phyloP scores from a whole-genome alignment of 768 basidiomycete species.

The Phaeolepiota aurea region DNA sequence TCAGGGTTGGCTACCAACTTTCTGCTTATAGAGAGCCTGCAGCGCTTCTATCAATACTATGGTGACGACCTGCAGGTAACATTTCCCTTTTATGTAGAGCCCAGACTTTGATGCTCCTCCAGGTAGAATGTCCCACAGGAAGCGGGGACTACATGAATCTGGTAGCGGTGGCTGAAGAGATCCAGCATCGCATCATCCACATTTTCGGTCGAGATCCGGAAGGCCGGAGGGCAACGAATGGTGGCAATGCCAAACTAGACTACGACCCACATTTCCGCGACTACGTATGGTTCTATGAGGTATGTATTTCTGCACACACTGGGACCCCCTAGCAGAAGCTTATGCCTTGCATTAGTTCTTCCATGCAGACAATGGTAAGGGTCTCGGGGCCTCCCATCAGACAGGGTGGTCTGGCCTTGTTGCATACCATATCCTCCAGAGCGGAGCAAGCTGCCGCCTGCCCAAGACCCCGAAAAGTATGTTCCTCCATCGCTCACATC shows the following conservation, averaged over 20 bases:
- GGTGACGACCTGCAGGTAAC: conserved; percentile 75
- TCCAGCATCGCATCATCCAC: conserved; percentile 98
- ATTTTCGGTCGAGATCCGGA: conserved; percentile 91
- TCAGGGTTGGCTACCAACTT: conserved; percentile 94
- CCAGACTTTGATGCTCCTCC: conserved; percentile 1
- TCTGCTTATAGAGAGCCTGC: conserved; percentile 89
- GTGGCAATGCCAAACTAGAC: conserved; percentile 81
- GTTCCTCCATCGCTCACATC: conserved; percentile 18
- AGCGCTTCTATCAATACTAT: conserved; percentile 97
- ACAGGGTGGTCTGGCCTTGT: conserved; percentile 97
- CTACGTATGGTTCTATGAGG: conserved; percentile 95
- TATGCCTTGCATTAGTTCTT: conserved; percentile 63
- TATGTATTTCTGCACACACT: conserved; percentile 17
- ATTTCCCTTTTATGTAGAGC: background rate
- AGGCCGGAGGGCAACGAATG: conserved; percentile 86
- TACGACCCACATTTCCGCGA: conserved; percentile 93
- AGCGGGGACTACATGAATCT: conserved; percentile 98
- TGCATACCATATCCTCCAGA: conserved; percentile 87
- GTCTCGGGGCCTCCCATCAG: conserved; percentile 96
- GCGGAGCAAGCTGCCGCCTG: conserved; percentile 79
- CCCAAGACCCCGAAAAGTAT: conserved; percentile 91
- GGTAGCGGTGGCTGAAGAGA: conserved; percentile 89
- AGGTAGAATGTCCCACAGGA: conserved; percentile 93
- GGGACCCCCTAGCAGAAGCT: background rate
- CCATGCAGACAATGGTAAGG: conserved; percentile 88